Percentiles rank a stretch among this genome's conserved stretches.
Conservation (phyloP, 2,329 filamentous ascomycete species). For the Talaromyces sp. region DNA sequence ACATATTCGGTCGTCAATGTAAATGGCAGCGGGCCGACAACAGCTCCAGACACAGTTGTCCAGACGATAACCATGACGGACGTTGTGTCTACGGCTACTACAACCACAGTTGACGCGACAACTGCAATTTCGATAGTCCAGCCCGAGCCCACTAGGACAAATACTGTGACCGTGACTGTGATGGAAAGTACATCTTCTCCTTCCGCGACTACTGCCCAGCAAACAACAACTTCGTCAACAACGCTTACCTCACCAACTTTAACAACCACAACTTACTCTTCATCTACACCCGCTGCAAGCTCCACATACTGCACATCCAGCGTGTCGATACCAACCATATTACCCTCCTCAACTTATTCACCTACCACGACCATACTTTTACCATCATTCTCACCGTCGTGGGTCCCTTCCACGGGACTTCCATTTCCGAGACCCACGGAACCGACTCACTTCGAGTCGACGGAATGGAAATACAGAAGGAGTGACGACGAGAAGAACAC, state of each 20-base stretch:
- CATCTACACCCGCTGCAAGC: background rate
- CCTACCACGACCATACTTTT: background rate
- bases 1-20: constrained; percentile 15
- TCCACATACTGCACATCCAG: background rate
- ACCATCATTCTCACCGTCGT: constrained; percentile 4
- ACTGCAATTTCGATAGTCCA: constrained; percentile 17
- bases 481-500: background rate
- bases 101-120: constrained; percentile 12
- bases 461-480: background rate
- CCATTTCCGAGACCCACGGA: background rate
- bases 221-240: background rate
- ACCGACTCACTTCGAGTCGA: background rate
- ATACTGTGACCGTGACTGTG: constrained; percentile 16
- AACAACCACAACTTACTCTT: background rate
- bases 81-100: constrained; percentile 15
- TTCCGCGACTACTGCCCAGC: background rate
- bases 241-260: background rate
- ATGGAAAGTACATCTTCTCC: constrained; percentile 1
- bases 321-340: background rate
- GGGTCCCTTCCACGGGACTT: constrained; percentile 3
- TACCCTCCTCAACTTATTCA: background rate
- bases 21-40: constrained; percentile 14
- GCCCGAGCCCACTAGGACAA: constrained; percentile 1
- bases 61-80: constrained; percentile 16
- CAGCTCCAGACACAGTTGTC: constrained; percentile 8